Base-by-base conservation (phyloP, 2,329 filamentous ascomycete genomes). In the Lachnellula occidentalis region DNA sequence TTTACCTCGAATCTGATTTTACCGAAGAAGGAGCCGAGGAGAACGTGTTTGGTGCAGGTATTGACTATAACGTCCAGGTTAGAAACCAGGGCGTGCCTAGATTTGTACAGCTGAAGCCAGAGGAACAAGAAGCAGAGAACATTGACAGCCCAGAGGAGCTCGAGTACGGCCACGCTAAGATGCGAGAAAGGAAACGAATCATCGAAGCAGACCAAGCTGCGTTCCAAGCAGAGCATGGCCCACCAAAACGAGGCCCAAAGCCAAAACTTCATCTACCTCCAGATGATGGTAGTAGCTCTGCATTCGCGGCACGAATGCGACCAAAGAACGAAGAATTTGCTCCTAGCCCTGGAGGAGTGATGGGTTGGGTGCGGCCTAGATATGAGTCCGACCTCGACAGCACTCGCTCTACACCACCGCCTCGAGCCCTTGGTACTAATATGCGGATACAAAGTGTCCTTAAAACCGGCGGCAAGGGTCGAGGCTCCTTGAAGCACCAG, bases 1-100 rank as follows among this genome's bases (percentile, higher is more conserved):
- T 94, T 77, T 97, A 99, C 68, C 80, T 99, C 17, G 94, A 99
- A 70, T 96, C 92, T 27, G 90, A 96, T 69, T 97, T 96, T 63
- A 89, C 89, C 0, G 84, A 87, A 63, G 89, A 96, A 65, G 90
- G 89, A 53, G 92, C 90, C 45, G 80, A 90, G 47, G 86, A 89
- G 63, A 99, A 99, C 66, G 94, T 94, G 0, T 99, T 96, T 65
- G 94, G 94, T 0, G 69, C 76, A 11, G 85, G 83, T 12, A 81
- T 87, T 2, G 83, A 86, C 65, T 87, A 87, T 58, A 79, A 77
- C 8, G 73, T 81, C 1, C 79, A 82, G 57, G 80, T 86, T 1
- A 81, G 82, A 42, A 87, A 86, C 58, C 83, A 87, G 66, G 83
- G 83, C 58, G 81, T 92, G 4, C 87, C 90, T 3, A 70, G 77